Evolutionary conservation across 23 red algal genomes (phyloP).

Genomic region (Gracilaria domingensis): DNA sequence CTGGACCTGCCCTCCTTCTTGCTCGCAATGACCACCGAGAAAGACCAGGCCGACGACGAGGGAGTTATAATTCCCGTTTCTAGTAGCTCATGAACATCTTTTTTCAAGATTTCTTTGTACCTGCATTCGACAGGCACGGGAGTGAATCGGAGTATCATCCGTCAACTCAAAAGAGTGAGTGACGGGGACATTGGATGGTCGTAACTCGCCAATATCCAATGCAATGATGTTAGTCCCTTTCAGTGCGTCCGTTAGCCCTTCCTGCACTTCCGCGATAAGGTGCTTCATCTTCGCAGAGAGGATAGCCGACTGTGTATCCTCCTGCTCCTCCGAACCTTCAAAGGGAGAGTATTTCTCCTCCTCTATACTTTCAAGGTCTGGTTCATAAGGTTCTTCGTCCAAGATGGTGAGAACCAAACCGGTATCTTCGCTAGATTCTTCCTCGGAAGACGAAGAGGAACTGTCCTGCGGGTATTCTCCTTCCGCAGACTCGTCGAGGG

Average conservation of each 20-base stretch:
- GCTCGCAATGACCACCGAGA: conserved; percentile 3
- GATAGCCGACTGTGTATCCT: background rate
- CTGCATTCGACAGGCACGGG: background rate
- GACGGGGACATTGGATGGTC: background rate
- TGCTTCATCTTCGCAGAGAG: background rate
- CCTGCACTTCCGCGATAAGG: background rate
- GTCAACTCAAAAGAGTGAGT: conserved; percentile 27
- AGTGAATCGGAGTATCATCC: background rate
- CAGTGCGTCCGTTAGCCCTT: background rate
- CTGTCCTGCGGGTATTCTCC: background rate
- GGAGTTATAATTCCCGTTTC: background rate
- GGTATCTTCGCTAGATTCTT: background rate
- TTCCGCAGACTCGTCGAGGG: background rate
- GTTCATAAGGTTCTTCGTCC: background rate
- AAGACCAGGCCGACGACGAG: conserved; percentile 4
- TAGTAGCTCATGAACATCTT: conserved; percentile 1
- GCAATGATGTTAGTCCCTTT: background rate
- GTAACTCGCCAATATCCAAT: background rate
- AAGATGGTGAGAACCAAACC: background rate
- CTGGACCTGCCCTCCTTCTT: conserved; percentile 22
- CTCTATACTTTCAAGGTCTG: background rate
- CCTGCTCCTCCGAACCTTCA: background rate
- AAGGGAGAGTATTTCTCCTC: background rate
- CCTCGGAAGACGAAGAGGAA: background rate
- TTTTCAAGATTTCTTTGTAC: conserved; percentile 6